phyloP scores from a whole-genome alignment of 139 green algal genomes.

The Raphidocelis subcapitata region DNA sequence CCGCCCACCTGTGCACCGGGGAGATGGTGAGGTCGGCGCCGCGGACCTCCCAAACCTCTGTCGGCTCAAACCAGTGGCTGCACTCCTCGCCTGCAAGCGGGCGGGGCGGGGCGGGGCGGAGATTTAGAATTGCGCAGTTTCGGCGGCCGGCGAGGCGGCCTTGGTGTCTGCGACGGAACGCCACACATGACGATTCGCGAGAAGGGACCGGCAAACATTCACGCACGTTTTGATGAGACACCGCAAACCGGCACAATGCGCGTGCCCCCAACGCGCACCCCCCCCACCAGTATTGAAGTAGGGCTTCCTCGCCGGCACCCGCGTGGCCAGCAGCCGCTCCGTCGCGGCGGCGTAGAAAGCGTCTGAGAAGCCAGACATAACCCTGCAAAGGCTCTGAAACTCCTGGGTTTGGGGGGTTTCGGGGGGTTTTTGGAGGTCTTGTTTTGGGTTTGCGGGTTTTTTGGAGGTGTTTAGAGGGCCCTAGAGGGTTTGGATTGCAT shows the following conservation, averaged over 20 bases:
- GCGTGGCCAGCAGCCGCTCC: conserved; percentile 39
- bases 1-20: conserved; percentile 54
- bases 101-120: not conserved
- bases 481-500: too few relatives aligned
- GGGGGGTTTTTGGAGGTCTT: too few relatives aligned
- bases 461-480: too few relatives aligned
- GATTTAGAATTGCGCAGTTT: too few relatives aligned
- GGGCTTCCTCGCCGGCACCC: conserved; percentile 44
- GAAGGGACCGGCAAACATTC: too few relatives aligned
- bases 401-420: too few relatives aligned
- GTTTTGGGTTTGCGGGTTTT: too few relatives aligned
- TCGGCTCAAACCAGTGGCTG: not conserved
- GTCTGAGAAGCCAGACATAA: conserved; percentile 92
- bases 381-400: conserved; percentile 70
- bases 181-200: too few relatives aligned
- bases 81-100: not conserved
- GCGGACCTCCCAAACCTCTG: conserved; percentile 49
- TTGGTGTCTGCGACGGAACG: too few relatives aligned
- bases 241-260: not conserved
- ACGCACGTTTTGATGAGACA: not conserved
- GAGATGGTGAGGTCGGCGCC: conserved; percentile 78
- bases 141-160: too few relatives aligned
- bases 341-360: conserved; percentile 77
- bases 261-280: not conserved
- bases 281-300: conserved; percentile 72